phyloP scores from a whole-genome alignment of 2,329 filamentous ascomycete species.

The Thelonectria rubi region DNA sequence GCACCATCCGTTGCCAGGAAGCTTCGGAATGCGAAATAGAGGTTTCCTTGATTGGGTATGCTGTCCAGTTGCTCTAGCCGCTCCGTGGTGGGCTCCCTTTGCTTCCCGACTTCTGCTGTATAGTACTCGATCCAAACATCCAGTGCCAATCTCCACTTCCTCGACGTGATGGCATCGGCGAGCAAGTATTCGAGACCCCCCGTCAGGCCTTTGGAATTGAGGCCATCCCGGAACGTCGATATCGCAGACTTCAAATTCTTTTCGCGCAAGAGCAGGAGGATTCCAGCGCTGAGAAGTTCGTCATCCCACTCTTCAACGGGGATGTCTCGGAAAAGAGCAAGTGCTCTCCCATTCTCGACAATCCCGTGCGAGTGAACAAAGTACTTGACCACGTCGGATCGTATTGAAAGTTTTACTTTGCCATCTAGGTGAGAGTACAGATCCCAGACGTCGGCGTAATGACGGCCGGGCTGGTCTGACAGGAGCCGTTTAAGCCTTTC shows the following conservation, averaged over 20 bases:
- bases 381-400: slow-evolving; percentile 50
- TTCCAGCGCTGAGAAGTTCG: slow-evolving; percentile 50
- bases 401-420: slow-evolving; percentile 42
- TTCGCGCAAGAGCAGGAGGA: slow-evolving; percentile 54
- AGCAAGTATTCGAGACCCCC: slow-evolving; percentile 57
- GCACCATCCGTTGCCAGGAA: slow-evolving; percentile 44
- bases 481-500: slow-evolving; percentile 36
- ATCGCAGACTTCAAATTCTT: slow-evolving; percentile 52
- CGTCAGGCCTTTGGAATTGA: slow-evolving; percentile 46
- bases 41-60: slow-evolving; percentile 42
- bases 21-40: slow-evolving; percentile 48
- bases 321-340: slow-evolving; percentile 54
- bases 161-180: slow-evolving; percentile 50
- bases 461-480: slow-evolving; percentile 34
- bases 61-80: slow-evolving; percentile 37
- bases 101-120: slow-evolving; percentile 26
- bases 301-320: slow-evolving; percentile 51
- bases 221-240: slow-evolving; percentile 50
- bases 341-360: slow-evolving; percentile 56
- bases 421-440: slow-evolving; percentile 52
- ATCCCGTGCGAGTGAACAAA: slow-evolving; percentile 55
- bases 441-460: slow-evolving; percentile 55
- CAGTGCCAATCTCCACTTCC: slow-evolving; percentile 49
- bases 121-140: slow-evolving; percentile 51
- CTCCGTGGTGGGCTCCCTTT: slow-evolving; percentile 23